Percentiles rank a stretch among this genome's conserved stretches.
These are phyloP conservation scores for Ceratocystiopsis sp. DNA, from an alignment of 2,329 filamentous ascomycete genomes.

Conservation along the genomic window DNA sequence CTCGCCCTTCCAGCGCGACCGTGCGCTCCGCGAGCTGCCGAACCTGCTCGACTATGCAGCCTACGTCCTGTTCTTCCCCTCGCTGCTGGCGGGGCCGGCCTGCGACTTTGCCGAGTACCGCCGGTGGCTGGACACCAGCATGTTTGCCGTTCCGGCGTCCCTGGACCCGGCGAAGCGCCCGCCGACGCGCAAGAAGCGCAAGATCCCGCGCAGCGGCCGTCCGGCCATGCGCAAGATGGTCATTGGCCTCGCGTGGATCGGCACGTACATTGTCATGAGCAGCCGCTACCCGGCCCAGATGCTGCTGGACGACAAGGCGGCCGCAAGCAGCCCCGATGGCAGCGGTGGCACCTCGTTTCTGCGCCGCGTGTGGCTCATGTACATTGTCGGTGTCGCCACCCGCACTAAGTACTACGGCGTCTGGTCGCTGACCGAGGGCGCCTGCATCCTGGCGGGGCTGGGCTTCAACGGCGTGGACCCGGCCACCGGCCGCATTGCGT, in stretches of 20 bases:
- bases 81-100: slow-evolving; percentile 73
- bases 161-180: slow-evolving; percentile 76
- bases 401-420: slow-evolving; percentile 94
- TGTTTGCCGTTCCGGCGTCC: slow-evolving; percentile 74
- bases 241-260: slow-evolving; percentile 62
- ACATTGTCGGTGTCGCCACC: slow-evolving; percentile 68
- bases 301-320: slow-evolving; percentile 30
- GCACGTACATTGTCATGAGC: slow-evolving; percentile 53
- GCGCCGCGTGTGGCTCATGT: slow-evolving; percentile 58
- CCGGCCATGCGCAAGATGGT: slow-evolving; percentile 66
- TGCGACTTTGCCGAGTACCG: slow-evolving; percentile 92
- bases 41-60: slow-evolving; percentile 64
- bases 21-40: slow-evolving; percentile 60
- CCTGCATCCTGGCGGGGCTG: slow-evolving; percentile 83
- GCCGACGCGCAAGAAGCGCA: slow-evolving; percentile 73
- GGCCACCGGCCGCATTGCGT: slow-evolving; percentile 67
- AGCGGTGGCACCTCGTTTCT: slow-evolving; percentile 50
- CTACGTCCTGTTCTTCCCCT: slow-evolving; percentile 91
- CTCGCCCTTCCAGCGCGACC: slow-evolving; percentile 73
- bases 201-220: slow-evolving; percentile 77
- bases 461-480: slow-evolving; percentile 89
- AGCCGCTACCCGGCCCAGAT: slow-evolving; percentile 35
- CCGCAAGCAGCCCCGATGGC: slow-evolving; percentile 47
- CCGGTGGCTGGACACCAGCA: slow-evolving; percentile 80
- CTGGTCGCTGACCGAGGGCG: slow-evolving; percentile 83